Evolutionary conservation across 1,139 yeast genomes (phyloP).

Genomic region (Kodamaea suecica): DNA sequence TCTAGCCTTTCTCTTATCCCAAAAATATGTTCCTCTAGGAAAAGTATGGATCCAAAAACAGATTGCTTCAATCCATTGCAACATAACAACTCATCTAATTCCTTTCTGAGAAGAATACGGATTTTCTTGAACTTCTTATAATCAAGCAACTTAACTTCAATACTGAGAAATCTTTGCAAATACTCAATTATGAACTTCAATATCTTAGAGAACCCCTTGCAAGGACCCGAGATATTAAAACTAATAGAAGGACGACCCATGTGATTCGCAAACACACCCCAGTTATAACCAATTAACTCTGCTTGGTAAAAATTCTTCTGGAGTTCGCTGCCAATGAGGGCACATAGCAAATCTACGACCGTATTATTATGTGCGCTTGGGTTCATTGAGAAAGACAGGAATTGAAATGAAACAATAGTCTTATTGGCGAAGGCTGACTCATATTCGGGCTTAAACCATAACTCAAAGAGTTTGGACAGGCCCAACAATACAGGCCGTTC

Average conservation of each 20-base stretch:
- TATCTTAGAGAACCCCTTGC: conserved; percentile 31
- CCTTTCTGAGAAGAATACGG: conserved; percentile 40
- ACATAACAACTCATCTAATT: conserved; percentile 37
- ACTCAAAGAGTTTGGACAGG: conserved; percentile 29
- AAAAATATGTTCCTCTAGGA: conserved; percentile 54
- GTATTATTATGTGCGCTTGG: conserved; percentile 35
- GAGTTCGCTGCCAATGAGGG: conserved; percentile 39
- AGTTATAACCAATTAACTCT: conserved; percentile 49
- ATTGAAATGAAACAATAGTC: conserved; percentile 43
- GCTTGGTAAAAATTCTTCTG: conserved; percentile 46
- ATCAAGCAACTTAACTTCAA: conserved; percentile 15
- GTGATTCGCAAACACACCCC: conserved; percentile 51
- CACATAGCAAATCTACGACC: conserved; percentile 49
- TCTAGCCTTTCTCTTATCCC: conserved; percentile 46
- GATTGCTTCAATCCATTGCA: conserved; percentile 42
- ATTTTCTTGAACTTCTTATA: conserved; percentile 40
- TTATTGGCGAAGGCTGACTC: conserved; percentile 18
- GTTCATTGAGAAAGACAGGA: conserved; percentile 24
- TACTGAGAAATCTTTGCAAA: conserved; percentile 13
- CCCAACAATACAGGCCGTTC: conserved; percentile 17
- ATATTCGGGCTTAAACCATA: conserved; percentile 48
- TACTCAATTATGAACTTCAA: conserved; percentile 22
- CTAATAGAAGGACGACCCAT: conserved; percentile 50
- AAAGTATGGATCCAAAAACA: conserved; percentile 44
- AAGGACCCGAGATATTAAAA: conserved; percentile 50